Conservation (phyloP, 2,329 filamentous ascomycete genomes). For the Claviceps quebecensis region DNA sequence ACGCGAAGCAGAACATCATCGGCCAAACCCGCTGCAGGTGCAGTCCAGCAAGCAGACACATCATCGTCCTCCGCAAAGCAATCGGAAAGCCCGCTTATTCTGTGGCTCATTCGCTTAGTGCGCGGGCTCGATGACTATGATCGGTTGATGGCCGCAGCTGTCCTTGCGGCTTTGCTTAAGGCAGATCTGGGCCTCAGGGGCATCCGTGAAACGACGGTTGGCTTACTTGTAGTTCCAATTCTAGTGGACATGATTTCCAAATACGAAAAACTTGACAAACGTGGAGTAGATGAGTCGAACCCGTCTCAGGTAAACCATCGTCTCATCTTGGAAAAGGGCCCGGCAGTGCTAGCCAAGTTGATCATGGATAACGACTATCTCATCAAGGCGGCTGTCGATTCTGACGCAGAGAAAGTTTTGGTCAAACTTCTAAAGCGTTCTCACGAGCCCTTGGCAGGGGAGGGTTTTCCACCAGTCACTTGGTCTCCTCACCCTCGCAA, state of each 20-base stretch:
- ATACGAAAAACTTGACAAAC: constrained; percentile 36
- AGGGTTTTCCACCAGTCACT: constrained; percentile 17
- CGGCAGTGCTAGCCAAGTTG: constrained; percentile 62
- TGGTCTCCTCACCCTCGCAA: constrained; percentile 26
- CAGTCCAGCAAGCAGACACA: constrained; percentile 16
- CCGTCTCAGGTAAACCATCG: constrained; percentile 22
- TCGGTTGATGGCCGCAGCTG: constrained; percentile 52
- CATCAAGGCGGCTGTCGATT: constrained; percentile 70
- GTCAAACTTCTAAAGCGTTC: constrained; percentile 35
- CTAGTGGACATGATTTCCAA: constrained; percentile 47
- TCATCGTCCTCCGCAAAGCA: constrained; percentile 31
- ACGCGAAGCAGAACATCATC: constrained; percentile 16
- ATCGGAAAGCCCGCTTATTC: constrained; percentile 55
- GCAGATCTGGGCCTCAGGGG: constrained; percentile 50
- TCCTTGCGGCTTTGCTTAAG: constrained; percentile 57
- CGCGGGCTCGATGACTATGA: constrained; percentile 43
- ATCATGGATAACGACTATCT: constrained; percentile 65
- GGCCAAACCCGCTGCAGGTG: constrained; percentile 11
- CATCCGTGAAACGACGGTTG: constrained; percentile 46
- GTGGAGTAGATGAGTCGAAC: constrained; percentile 24
- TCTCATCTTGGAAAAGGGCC: constrained; percentile 52
- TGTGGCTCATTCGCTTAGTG: constrained; percentile 56
- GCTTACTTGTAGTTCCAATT: constrained; percentile 54
- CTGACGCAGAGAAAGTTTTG: constrained; percentile 31
- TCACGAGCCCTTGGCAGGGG: constrained; percentile 30